Evolutionary conservation across 148 eudicot species (phyloP), one percentile per base, ranked within the genome.

Genomic region (Diospyros lotus): DNA sequence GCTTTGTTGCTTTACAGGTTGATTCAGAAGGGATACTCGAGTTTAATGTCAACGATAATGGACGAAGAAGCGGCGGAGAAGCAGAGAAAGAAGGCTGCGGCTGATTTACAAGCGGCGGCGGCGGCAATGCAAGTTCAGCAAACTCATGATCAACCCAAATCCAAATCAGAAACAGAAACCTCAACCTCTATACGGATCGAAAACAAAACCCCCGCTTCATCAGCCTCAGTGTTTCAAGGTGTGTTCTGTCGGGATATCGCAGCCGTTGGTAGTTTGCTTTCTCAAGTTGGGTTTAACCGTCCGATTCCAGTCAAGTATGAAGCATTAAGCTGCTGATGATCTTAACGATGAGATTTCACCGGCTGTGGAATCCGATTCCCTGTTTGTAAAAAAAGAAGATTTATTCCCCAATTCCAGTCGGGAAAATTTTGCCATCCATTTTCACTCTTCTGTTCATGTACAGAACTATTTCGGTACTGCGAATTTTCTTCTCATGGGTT

Each of bases 221-320:
- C 79, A 12, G 68, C 83, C 15, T 75, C 84, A 18, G 89, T 69
- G 15, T 95, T 74, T 74, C 92, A 95, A 76, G 98, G 97, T 1
- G 98, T 90, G 73, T 95, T 92, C 54, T 95, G 98, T 72, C 82
- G 98, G 76, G 98, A 95, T 68, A 82, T 95, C 73, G 92, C 94
- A 6, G 86, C 79, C 0, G 98, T 92, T 5, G 97, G 97, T 42
- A 88, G 68, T 82, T 84, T 95, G 85, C 84, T 95, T 2, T 88
- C 98, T 10, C 97, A 92, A 39, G 81, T 78, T 55, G 87, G 96
- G 75, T 95, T 90, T 69, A 90, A 90, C 72, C 94, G 89, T 55
- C 92, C 93, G 1, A 76, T 95, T 40, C 66, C 92, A n/a, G 79
- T 92, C 51, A 95, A 95, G 78, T 95, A 86, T 38, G 98, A 95